Conservation (phyloP, 2,329 filamentous ascomycete species). For the Plenodomus biglobosus region DNA sequence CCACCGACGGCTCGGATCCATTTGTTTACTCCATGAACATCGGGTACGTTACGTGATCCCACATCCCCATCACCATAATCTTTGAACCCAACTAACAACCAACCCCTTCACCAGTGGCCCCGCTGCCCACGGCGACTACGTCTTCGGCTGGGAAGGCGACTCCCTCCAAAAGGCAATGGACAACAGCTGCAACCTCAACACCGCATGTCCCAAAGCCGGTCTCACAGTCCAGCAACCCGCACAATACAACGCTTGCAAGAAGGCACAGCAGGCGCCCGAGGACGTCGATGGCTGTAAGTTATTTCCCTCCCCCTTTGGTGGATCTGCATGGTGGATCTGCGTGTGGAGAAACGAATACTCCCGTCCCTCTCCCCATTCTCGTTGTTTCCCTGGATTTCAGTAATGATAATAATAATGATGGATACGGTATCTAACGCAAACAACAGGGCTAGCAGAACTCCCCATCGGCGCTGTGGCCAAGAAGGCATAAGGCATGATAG, state of each 20-base stretch:
- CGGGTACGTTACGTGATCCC: slow-evolving; percentile 19
- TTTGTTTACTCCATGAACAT: slow-evolving; percentile 41
- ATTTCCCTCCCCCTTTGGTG: too few species aligned
- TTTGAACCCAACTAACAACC: neutral
- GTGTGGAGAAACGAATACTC: too few species aligned
- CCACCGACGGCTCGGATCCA: slow-evolving; percentile 36
- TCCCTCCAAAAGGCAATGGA: slow-evolving; percentile 48
- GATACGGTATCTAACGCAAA: slow-evolving; percentile 9
- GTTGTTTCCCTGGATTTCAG: too few species aligned
- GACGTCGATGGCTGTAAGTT: slow-evolving; percentile 38
- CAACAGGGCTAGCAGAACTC: slow-evolving; percentile 32
- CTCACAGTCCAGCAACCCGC: slow-evolving; percentile 31
- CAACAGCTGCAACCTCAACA: slow-evolving; percentile 44
- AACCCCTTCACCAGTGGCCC: slow-evolving; percentile 20
- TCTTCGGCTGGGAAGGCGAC: slow-evolving; percentile 51
- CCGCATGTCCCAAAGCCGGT: slow-evolving; percentile 34
- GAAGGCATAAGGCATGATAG: slow-evolving; percentile 25
- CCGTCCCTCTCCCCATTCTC: too few species aligned
- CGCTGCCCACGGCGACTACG: slow-evolving; percentile 44
- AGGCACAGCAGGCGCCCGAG: slow-evolving; percentile 38
- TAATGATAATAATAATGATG: too few species aligned
- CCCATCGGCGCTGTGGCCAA: slow-evolving; percentile 29
- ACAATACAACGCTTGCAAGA: slow-evolving; percentile 36
- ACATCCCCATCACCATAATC: neutral
- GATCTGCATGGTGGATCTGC: too few species aligned